Evolutionary conservation across 2,329 filamentous ascomycete genomes (phyloP).

Genomic region (Clarireedia monteithiana): DNA sequence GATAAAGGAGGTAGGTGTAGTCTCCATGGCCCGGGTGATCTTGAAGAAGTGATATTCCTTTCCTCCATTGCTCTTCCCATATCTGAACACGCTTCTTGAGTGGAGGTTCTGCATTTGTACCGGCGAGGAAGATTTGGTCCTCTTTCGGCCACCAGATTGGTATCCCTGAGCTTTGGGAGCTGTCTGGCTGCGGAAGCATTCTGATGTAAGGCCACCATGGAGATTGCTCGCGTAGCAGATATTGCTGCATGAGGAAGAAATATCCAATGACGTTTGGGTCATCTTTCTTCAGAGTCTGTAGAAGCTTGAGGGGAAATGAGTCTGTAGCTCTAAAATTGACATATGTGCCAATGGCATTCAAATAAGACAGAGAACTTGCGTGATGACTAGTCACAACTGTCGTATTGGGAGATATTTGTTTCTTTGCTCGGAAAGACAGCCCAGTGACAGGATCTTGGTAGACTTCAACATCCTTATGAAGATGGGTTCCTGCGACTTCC

Average conservation of each 20-base stretch:
- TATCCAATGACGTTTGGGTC: conserved; percentile 51
- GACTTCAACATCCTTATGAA: conserved; percentile 46
- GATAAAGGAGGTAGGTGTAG: conserved; percentile 40
- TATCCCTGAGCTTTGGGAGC: conserved; percentile 42
- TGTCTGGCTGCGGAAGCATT: conserved; percentile 54
- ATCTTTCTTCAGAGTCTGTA: conserved; percentile 37
- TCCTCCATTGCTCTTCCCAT: conserved; percentile 23
- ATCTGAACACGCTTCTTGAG: conserved; percentile 18
- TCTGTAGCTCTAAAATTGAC: conserved; percentile 21
- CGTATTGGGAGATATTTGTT: conserved; percentile 14
- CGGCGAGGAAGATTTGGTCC: conserved; percentile 45
- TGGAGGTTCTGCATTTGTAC: conserved; percentile 26
- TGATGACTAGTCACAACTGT: conserved; percentile 45
- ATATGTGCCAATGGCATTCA: conserved; percentile 42
- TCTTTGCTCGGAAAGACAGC: conserved; percentile 39
- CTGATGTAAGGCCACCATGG: conserved; percentile 63
- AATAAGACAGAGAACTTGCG: conserved; percentile 48
- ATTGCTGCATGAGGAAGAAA: conserved; percentile 64
- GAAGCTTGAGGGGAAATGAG: conserved; percentile 42
- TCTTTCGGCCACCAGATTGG: conserved; percentile 54
- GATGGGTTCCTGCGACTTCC: conserved; percentile 34
- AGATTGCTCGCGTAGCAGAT: conserved; percentile 47
- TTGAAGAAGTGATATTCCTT: conserved; percentile 16
- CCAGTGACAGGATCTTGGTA: conserved; percentile 43
- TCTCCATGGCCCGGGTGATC: conserved; percentile 9